Evolutionary conservation across 2,329 filamentous ascomycete species (phyloP), one percentile per base, ranked within the genome.

Genomic region (Plectosphaerella plurivora): DNA sequence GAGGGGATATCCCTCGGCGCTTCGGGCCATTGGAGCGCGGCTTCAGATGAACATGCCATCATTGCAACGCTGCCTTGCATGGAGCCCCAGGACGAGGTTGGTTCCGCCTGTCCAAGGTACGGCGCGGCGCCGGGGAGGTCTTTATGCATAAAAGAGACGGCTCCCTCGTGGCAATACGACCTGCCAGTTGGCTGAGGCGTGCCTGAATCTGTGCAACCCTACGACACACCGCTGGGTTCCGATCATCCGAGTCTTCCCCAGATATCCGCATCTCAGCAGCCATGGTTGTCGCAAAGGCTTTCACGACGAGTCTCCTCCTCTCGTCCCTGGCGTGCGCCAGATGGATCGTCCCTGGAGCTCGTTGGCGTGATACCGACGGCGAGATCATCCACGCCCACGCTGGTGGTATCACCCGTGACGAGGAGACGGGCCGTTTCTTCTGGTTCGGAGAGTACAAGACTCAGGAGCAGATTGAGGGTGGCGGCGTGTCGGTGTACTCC

Each of bases 371-470:
- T 57, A 86, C 79, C 0, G 73, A 82, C 3, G 81, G 81, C 1
- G 74, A 78, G n/a, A 62, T 83, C 12, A 75, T 85, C 50, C 85
- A 83, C 50, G 82, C 82, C 1, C 82, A 86, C 60, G 83, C 82
- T 2, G 82, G 82, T 1, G 76, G 75, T 12, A 69, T 86, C 7
- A 74, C 74, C 0, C 62, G 78, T 0, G 79, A 84, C 41, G 64
- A 76, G 39, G 71, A 73, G 5, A 73, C 73, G 0, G 76, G 76
- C 15, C 79, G 73, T 54, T 86, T 82, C 62, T 85, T 76, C 66
- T 77, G 75, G 73, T 85, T 84, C 52, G 82, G 82, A 36, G 82
- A 86, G 61, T 79, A 83, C 66, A 86, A 86, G 65, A 66, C 73
- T 11, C 64, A 84, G 57, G 79, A 74, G 0, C 78, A 82, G 55